A percentile compares a stretch with the other conserved stretches of the same genome.
Conservation (phyloP, 2,329 filamentous ascomycete species). For the Madurella mycetomatis region DNA sequence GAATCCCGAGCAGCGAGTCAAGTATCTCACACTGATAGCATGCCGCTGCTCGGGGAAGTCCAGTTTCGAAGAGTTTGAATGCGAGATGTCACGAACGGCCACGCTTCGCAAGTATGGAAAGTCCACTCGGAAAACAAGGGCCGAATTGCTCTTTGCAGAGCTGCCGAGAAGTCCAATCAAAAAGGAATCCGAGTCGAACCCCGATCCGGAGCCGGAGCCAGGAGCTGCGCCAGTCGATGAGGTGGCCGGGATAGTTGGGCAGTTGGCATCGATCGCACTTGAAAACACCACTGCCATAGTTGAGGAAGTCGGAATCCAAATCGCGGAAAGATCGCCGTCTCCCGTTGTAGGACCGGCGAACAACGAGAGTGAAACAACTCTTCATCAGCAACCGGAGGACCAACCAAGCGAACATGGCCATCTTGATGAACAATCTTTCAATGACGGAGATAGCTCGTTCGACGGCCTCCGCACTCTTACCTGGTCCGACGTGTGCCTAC, state of each 20-base stretch:
- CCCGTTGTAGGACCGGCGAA: neutral
- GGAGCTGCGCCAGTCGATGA: neutral
- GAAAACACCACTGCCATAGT: neutral
- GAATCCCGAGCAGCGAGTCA: neutral
- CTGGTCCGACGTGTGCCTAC: slow-evolving; percentile 56
- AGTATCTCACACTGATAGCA: neutral
- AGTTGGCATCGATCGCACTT: slow-evolving; percentile 23
- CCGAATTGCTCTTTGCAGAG: slow-evolving; percentile 48
- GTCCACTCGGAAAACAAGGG: slow-evolving; percentile 42
- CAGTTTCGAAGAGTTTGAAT: neutral
- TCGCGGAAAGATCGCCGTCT: neutral
- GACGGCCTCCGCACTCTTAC: slow-evolving; percentile 34
- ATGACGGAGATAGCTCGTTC: slow-evolving; percentile 2
- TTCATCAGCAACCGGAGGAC: neutral
- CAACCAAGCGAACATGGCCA: neutral
- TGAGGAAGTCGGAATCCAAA: neutral
- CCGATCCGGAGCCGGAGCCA: slow-evolving; percentile 18
- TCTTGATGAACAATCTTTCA: slow-evolving; percentile 18
- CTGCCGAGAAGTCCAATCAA: slow-evolving; percentile 48
- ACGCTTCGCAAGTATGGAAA: slow-evolving; percentile 50
- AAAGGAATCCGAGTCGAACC: slow-evolving; percentile 23
- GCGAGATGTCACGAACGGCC: slow-evolving; percentile 42
- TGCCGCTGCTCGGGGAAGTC: neutral
- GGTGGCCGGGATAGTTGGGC: slow-evolving; percentile 23
- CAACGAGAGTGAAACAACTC: neutral